A percentile compares a stretch with the other conserved stretches of the same genome.
Conservation (phyloP, 345 rosid genomes). For the Pseudoturritis turrita region DNA sequence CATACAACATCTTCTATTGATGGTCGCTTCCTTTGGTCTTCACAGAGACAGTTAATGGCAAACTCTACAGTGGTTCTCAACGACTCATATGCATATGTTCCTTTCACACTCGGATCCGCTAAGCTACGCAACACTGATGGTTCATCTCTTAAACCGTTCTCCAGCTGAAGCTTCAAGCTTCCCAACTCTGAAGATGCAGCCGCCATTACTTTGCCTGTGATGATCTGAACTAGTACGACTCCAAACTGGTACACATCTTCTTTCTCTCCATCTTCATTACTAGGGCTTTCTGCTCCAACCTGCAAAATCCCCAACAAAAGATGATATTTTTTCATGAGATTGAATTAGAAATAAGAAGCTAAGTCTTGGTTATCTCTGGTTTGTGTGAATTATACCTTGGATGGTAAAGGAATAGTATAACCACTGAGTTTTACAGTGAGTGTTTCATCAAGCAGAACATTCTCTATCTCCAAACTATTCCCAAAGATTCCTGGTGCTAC, state of each 20-base stretch:
- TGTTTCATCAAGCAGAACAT: constrained; percentile 66
- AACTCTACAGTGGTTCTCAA: constrained; percentile 67
- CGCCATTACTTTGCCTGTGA: constrained; percentile 52
- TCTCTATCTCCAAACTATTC: constrained; percentile 64
- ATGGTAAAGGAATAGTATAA: constrained; percentile 68
- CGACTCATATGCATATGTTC: constrained; percentile 75
- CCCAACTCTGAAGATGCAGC: constrained; percentile 49
- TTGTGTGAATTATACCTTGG: constrained; percentile 44
- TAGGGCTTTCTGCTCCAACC: constrained; percentile 57
- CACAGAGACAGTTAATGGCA: constrained; percentile 63
- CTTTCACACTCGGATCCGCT: constrained; percentile 62
- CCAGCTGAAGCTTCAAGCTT: constrained; percentile 56
- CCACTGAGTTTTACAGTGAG: constrained; percentile 68
- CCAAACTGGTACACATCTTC: constrained; percentile 95
- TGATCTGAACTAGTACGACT: constrained; percentile 60
- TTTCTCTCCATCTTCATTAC: constrained; percentile 52
- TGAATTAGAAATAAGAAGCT: not conserved
- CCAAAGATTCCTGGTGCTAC: constrained; percentile 78
- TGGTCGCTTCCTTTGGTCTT: constrained; percentile 58
- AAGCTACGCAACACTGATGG: constrained; percentile 46
- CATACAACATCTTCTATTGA: constrained; percentile 89
- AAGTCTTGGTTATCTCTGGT: not conserved
- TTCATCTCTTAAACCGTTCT: constrained; percentile 51
- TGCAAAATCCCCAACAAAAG: constrained; percentile 17
- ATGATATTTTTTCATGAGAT: not conserved